Base-by-base conservation (phyloP, 352 stramenopile species). In the Elongisporangium anandrum region DNA sequence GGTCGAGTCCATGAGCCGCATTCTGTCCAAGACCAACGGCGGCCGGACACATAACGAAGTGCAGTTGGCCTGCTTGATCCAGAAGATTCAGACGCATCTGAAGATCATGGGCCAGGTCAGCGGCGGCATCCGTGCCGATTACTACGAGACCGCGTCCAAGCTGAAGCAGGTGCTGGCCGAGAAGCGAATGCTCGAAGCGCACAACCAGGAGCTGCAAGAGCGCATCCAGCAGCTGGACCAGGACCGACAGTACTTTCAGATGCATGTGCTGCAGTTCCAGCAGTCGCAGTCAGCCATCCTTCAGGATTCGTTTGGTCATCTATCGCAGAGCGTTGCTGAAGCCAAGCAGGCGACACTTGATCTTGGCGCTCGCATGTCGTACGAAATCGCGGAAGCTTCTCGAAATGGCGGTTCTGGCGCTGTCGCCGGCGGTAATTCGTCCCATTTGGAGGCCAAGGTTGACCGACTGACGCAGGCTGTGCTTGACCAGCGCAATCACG, bases 91-190 rank as follows among this genome's bases (percentile, higher is more conserved):
- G 54, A 63, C 66, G 6, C 72, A 77, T 57, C 61, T 80, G 52
- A 77, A 73, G 52, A 60, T 80, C 47, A 77, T 80, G 72, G 68
- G 72, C 1, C 67, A 64, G 10, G 69, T 70, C n/a, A 77, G 57
- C 52, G 66, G 54, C 24, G 67, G 56, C 19, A 72, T 80, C 38
- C 65, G 72, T 16, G 57, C 72, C 12, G 70, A 77, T 23, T 70
- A 80, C 52, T 64, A 75, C 48, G 61, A 68, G 47, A 73, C 72
- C 20, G 56, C 69, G 16, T 24, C 71, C 15, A 66, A 72, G 29
- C 54, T 80, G 10, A 54, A 77, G 58, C 56, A 75, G 56, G 59
- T 59, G 29, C 66, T 75, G 57, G 68, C 65, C 15, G 68, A 77
- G 52, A 80, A 80, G 58, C 58, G 64, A 7, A 61, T 62, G 19